A percentile compares a stretch with the other conserved stretches of the same genome.
Evolutionary conservation across 768 basidiomycete genomes (phyloP).

Genomic region (Pleurotus giganteus): DNA sequence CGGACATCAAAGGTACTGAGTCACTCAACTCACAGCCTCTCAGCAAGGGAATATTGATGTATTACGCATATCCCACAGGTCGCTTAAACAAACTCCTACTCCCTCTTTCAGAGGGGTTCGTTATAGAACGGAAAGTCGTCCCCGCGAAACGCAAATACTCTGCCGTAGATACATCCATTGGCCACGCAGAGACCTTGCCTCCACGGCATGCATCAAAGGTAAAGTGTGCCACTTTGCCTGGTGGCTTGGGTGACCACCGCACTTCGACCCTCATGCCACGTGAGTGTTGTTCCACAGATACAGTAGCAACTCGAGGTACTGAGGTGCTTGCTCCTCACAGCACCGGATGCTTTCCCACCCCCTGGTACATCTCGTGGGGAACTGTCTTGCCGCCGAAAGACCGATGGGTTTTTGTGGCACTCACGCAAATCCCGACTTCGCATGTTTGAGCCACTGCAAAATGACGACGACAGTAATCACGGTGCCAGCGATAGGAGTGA

Average conservation of each 20-base stretch:
- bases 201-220: constrained; percentile 2
- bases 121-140: constrained; percentile 16
- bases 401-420: neutral
- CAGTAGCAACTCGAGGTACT: neutral
- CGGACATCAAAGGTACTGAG: constrained; percentile 29
- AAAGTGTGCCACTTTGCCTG: neutral
- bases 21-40: constrained; percentile 1
- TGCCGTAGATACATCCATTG: neutral
- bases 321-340: neutral
- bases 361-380: neutral
- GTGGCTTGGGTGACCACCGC: neutral
- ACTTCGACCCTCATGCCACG: constrained; percentile 6
- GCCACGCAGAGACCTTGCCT: constrained; percentile 3
- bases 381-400: neutral
- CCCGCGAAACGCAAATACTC: constrained; percentile 5
- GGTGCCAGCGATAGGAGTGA: neutral
- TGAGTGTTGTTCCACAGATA: neutral
- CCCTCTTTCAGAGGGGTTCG: constrained; percentile 31
- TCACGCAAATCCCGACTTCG: neutral
- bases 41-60: neutral
- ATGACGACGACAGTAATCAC: neutral
- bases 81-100: constrained; percentile 32
- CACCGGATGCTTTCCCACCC: constrained; percentile 8
- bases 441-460: neutral
- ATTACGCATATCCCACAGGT: constrained; percentile 17